These are phyloP conservation scores for Aspergillus fumigatiaffinis DNA, from an alignment of 2,329 filamentous ascomycete genomes.

Conservation along the genomic window DNA sequence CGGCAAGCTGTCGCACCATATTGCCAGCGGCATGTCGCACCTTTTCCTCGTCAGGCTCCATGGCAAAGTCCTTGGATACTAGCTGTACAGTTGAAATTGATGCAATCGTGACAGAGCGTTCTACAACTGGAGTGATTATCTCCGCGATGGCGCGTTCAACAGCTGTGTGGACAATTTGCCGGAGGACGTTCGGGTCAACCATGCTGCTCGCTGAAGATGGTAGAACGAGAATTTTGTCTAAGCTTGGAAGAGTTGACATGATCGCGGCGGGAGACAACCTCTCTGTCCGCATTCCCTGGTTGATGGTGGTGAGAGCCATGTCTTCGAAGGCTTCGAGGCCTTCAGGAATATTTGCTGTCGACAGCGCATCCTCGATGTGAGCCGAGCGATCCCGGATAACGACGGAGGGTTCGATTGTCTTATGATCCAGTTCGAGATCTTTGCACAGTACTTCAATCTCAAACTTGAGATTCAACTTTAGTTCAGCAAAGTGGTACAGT, in stretches of 20 bases:
- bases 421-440: constrained; percentile 85
- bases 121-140: constrained; percentile 96
- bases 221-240: constrained; percentile 73
- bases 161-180: constrained; percentile 75
- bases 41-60: constrained; percentile 83
- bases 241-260: constrained; percentile 76
- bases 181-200: constrained; percentile 64
- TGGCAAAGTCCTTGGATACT: constrained; percentile 93
- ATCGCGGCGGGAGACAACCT: constrained; percentile 74
- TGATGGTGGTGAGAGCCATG: constrained; percentile 71
- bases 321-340: constrained; percentile 78
- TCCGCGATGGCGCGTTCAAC: constrained; percentile 88
- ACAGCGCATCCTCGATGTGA: constrained; percentile 56
- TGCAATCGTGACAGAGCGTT: constrained; percentile 94
- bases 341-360: constrained; percentile 59
- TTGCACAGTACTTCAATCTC: constrained; percentile 98
- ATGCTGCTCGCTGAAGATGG: constrained; percentile 74
- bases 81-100: constrained; percentile 95
- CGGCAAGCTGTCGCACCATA: constrained; percentile 92
- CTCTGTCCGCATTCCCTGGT: constrained; percentile 63
- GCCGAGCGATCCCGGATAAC: constrained; percentile 74
- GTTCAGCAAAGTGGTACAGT: constrained; percentile 84
- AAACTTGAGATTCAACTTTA: constrained; percentile 96
- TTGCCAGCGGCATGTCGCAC: constrained; percentile 82
- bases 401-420: constrained; percentile 80